A percentile compares a stretch with the other conserved stretches of the same genome.
phyloP scores from a whole-genome alignment of 306 rosid genomes.

The Corylus avellana region DNA sequence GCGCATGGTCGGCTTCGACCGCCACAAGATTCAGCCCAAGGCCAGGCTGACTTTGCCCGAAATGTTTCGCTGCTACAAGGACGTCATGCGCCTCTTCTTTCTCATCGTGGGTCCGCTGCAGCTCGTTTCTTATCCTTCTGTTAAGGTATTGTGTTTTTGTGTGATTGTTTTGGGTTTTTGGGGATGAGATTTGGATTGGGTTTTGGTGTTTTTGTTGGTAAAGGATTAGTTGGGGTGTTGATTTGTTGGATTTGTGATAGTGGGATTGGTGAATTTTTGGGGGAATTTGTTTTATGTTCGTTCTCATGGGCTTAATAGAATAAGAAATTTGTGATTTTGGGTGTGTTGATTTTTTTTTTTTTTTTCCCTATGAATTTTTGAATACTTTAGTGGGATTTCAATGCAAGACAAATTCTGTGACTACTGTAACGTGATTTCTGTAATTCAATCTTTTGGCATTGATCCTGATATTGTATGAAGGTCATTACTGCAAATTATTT shows the following conservation, averaged over 20 bases:
- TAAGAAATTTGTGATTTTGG: not conserved
- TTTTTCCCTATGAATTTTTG: not conserved
- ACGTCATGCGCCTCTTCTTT: slow-evolving; percentile 72
- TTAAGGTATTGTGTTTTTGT: slow-evolving; percentile 42
- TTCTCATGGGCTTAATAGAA: not conserved
- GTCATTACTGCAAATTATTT: not conserved
- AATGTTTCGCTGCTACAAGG: slow-evolving; percentile 62
- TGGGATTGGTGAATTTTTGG: not conserved
- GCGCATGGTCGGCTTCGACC: slow-evolving; percentile 46
- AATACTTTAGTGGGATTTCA: not conserved
- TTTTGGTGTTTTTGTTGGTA: not conserved
- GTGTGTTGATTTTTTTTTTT: not conserved
- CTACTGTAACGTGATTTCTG: slow-evolving; percentile 1
- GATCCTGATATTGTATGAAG: not conserved
- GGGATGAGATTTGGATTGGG: not conserved
- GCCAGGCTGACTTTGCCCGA: slow-evolving; percentile 52
- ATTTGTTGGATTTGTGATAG: not conserved
- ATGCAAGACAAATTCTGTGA: not conserved
- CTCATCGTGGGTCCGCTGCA: slow-evolving; percentile 71
- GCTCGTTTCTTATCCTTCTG: slow-evolving; percentile 71
- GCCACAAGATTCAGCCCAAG: slow-evolving; percentile 70
- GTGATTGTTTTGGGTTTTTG: not conserved
- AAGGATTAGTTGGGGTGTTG: not conserved
- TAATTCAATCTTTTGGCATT: slow-evolving; percentile 4
- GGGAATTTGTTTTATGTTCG: not conserved